Evolutionary conservation across 805 yeast species (phyloP).

Genomic region (Metschnikowia lochheadii): DNA sequence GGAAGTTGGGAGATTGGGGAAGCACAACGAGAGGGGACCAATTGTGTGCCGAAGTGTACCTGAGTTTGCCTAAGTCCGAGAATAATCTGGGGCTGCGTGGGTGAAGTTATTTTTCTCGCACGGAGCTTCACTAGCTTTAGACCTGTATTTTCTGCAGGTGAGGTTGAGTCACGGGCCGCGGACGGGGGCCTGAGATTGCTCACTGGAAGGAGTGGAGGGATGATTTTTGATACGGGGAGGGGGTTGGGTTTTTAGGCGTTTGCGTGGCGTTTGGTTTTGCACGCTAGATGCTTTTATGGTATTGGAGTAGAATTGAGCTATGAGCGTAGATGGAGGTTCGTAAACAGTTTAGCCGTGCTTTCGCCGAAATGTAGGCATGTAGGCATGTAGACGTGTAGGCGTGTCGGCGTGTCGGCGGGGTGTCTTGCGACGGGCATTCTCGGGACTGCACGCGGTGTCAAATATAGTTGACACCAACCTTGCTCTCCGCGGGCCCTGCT

Average conservation of each 20-base stretch:
- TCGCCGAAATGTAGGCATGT: no score
- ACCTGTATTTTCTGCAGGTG: neutral
- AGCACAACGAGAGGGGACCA: neutral
- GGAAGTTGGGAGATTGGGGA: no score
- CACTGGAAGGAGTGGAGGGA: no score
- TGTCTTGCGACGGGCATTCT: neutral
- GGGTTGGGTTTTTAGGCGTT: no score
- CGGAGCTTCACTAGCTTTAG: neutral
- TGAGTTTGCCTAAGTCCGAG: neutral
- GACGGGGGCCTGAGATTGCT: neutral
- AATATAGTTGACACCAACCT: neutral
- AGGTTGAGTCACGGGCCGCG: neutral
- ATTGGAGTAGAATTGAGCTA: no score
- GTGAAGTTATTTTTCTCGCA: slow-evolving; percentile 2
- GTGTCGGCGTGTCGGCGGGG: neutral
- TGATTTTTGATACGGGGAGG: no score
- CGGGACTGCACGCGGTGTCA: neutral
- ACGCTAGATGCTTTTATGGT: no score
- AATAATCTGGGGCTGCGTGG: neutral
- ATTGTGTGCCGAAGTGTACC: neutral
- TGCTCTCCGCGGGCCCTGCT: neutral
- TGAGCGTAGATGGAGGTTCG: no score
- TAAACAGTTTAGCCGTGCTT: no score
- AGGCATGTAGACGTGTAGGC: neutral
- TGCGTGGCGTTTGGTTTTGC: neutral